Conservation (phyloP, 768 basidiomycete genomes). For the Podaxis pistillaris region DNA sequence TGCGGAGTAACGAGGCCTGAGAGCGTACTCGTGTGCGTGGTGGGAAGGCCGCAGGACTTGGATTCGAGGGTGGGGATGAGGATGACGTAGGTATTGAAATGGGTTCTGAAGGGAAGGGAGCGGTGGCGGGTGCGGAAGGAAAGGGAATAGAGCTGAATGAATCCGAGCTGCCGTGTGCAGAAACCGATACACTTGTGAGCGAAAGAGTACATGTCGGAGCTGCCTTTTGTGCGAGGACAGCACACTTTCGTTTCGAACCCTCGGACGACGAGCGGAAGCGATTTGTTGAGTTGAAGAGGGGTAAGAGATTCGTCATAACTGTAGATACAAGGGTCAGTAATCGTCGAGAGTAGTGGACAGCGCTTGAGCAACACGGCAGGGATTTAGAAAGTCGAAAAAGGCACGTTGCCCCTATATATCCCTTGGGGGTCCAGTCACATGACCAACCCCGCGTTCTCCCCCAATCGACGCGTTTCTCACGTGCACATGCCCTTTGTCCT, state of each 20-base stretch:
- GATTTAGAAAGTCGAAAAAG: not conserved
- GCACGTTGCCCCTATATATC: not conserved
- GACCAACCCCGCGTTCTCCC: not conserved
- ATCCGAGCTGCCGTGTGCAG: not conserved
- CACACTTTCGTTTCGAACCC: constrained; percentile 4
- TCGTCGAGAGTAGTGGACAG: not conserved
- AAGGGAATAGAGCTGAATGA: not conserved
- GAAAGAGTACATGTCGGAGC: constrained; percentile 12
- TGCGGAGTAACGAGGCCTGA: constrained; percentile 5
- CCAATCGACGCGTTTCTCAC: not conserved
- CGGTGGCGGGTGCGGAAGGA: not conserved
- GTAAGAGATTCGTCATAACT: not conserved
- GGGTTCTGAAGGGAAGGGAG: constrained; percentile 5
- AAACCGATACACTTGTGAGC: constrained; percentile 8
- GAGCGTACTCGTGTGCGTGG: constrained; percentile 2
- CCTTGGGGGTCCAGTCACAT: not conserved
- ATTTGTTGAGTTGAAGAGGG: constrained; percentile 1
- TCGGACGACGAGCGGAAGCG: not conserved
- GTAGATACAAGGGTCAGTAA: not conserved
- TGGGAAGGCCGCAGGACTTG: not conserved
- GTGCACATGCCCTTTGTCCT: not conserved
- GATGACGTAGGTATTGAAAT: not conserved
- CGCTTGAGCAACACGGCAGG: not conserved
- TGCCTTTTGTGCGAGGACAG: constrained; percentile 3
- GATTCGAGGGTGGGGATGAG: not conserved